Percentiles rank a stretch among this genome's conserved stretches.
phyloP scores from a whole-genome alignment of 495 filamentous ascomycete genomes.

The Lepraria neglecta region DNA sequence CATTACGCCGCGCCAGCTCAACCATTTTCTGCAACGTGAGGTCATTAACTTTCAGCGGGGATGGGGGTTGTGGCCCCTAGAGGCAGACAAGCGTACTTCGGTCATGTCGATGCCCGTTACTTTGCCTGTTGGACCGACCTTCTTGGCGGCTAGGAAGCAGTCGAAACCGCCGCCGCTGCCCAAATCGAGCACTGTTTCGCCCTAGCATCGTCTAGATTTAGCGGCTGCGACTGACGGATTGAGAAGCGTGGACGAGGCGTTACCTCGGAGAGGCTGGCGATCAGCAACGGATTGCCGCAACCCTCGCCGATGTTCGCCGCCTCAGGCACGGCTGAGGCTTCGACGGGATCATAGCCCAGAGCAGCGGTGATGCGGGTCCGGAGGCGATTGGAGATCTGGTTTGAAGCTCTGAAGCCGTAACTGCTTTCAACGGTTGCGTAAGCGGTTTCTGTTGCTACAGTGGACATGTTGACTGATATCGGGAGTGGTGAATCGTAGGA shows the following conservation, averaged over 20 bases:
- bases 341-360: slow-evolving; percentile 5
- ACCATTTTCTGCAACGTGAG: slow-evolving; percentile 50
- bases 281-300: slow-evolving; percentile 58
- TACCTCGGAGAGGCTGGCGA: slow-evolving; percentile 42
- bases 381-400: neutral
- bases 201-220: slow-evolving; percentile 32
- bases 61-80: neutral
- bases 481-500: neutral
- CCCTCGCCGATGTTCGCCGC: slow-evolving; percentile 58
- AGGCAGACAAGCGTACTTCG: slow-evolving; percentile 35
- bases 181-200: slow-evolving; percentile 59
- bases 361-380: neutral
- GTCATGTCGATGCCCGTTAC: slow-evolving; percentile 66
- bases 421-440: neutral
- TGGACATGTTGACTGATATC: slow-evolving; percentile 5
- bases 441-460: neutral
- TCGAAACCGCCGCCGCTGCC: slow-evolving; percentile 61
- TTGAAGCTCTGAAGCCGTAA: slow-evolving; percentile 3
- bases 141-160: slow-evolving; percentile 52
- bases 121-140: slow-evolving; percentile 48
- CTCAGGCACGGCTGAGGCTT: slow-evolving; percentile 38
- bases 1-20: slow-evolving; percentile 40
- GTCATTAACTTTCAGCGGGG: slow-evolving; percentile 2
- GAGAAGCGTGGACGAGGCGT: slow-evolving; percentile 34
- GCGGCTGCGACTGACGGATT: neutral